Conservation (phyloP, 345 rosid genomes). For the Lumnitzera littorea region DNA sequence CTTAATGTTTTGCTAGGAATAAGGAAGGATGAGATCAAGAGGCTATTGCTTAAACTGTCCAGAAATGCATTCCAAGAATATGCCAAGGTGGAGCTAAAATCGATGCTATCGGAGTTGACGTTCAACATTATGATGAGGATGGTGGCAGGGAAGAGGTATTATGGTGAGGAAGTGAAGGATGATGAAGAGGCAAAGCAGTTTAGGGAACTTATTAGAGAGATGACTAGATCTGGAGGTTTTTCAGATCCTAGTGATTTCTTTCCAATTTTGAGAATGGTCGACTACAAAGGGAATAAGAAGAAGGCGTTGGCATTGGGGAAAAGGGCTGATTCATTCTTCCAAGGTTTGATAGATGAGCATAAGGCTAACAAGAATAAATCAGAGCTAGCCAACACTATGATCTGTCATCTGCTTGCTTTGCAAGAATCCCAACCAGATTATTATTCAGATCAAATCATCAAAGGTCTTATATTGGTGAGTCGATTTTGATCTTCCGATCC, state of each 20-base stretch:
- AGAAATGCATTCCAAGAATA: too few relatives aligned
- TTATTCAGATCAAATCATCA: constrained; percentile 51
- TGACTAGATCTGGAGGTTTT: neutral
- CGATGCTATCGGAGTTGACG: too few relatives aligned
- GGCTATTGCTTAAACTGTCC: too few relatives aligned
- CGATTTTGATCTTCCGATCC: neutral
- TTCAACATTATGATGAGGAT: too few relatives aligned
- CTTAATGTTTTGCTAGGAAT: neutral
- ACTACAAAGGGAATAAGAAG: constrained; percentile 20
- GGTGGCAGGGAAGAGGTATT: too few relatives aligned
- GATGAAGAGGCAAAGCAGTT: constrained; percentile 11
- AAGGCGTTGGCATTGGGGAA: constrained; percentile 18
- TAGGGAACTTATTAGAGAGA: constrained; percentile 18
- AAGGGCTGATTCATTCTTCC: constrained; percentile 36
- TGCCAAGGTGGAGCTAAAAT: too few relatives aligned
- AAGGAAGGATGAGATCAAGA: too few relatives aligned
- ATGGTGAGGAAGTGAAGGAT: too few relatives aligned
- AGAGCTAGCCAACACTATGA: constrained; percentile 35
- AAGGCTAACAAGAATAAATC: constrained; percentile 10
- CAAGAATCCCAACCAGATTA: constrained; percentile 38
- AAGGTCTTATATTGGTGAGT: constrained; percentile 34
- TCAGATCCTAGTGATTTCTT: constrained; percentile 9
- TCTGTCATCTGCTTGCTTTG: constrained; percentile 44
- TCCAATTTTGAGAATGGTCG: constrained; percentile 11
- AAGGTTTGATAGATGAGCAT: constrained; percentile 44